Evolutionary conservation across 768 basidiomycete genomes (phyloP), one percentile per base, ranked within the genome.

Genomic region (Russula brevipes): DNA sequence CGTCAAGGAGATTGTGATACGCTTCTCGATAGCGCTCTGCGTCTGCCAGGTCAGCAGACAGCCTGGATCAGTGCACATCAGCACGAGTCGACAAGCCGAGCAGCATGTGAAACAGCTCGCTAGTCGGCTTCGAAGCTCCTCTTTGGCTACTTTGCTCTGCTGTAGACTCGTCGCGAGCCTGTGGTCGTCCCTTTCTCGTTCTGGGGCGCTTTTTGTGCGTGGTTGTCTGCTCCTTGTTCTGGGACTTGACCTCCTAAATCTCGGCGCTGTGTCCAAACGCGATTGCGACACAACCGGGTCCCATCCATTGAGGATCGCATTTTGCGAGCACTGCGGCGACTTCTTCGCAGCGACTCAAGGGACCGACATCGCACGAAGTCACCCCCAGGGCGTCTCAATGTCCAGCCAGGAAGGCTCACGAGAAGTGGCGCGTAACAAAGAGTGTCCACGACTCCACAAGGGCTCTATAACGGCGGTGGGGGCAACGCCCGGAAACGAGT

Each of bases 1-100:
- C 82, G 17, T 87, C 82, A 17, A 81, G 73, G 11, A 94, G 76
- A 31, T 78, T 77, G 61, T 80, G 77, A 72, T 93, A 94, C 12
- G 89, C 87, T 54, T 86, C 82, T 72, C 86, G 82, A 73, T 86
- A 93, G 19, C 77, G 78, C 65, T 84, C 84, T 1, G 82, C 81
- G 12, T 87, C 82, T 4, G 78, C 71, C 30, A 93, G 73, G 39
- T 89, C 87, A 5, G 75, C 59, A 33, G 72, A 70, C 53, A 85
- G 65, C 51, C 82, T 83, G 12, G n/a, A 12, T 54, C 38, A 39
- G 44, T 3, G 19, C 38, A 30, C 19, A 30, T 63, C 39, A 60
- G 46, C 30, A 47, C 30, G 39, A 4, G 30, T 30, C 3, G 16
- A 39, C 11, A 47, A 30, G 42, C n/a, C 35, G 33, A 24, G 35